phyloP scores from a whole-genome alignment of 2,329 filamentous ascomycete genomes.

The Colletotrichum sojae region DNA sequence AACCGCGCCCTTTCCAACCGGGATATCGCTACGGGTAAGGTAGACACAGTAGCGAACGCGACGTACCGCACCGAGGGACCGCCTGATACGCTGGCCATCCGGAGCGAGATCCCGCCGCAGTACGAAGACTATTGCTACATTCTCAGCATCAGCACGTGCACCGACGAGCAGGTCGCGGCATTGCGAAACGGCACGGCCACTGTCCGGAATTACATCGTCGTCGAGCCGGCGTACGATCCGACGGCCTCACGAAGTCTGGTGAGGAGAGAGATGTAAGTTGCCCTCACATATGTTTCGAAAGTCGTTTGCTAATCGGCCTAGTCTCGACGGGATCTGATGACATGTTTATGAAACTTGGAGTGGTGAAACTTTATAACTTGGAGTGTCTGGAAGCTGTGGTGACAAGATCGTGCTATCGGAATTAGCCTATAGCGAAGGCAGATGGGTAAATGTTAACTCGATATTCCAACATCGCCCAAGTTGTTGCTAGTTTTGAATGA shows the following conservation, averaged over 20 bases:
- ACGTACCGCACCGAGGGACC: slow-evolving; percentile 44
- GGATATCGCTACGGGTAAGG: slow-evolving; percentile 43
- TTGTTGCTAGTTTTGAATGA: no score
- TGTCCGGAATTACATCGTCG: slow-evolving; percentile 54
- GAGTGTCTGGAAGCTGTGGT: no score
- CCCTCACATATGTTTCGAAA: background rate
- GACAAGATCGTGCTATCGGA: no score
- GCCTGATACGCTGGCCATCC: slow-evolving; percentile 40
- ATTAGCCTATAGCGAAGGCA: no score
- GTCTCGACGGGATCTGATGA: slow-evolving; percentile 3
- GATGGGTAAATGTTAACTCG: no score
- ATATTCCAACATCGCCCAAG: no score
- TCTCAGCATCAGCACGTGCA: slow-evolving; percentile 47
- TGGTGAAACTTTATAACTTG: background rate
- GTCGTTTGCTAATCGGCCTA: background rate
- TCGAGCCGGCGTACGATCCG: slow-evolving; percentile 21
- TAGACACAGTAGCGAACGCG: slow-evolving; percentile 40
- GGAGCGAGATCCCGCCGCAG: slow-evolving; percentile 42
- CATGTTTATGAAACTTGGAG: background rate
- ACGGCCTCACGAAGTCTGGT: background rate
- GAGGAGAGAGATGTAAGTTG: slow-evolving; percentile 18
- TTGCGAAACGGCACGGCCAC: slow-evolving; percentile 66
- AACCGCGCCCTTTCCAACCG: slow-evolving; percentile 56
- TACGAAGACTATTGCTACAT: slow-evolving; percentile 46
- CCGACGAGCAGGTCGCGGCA: slow-evolving; percentile 64